phyloP scores from a whole-genome alignment of 768 basidiomycete genomes.

The Kwoniella pini region DNA sequence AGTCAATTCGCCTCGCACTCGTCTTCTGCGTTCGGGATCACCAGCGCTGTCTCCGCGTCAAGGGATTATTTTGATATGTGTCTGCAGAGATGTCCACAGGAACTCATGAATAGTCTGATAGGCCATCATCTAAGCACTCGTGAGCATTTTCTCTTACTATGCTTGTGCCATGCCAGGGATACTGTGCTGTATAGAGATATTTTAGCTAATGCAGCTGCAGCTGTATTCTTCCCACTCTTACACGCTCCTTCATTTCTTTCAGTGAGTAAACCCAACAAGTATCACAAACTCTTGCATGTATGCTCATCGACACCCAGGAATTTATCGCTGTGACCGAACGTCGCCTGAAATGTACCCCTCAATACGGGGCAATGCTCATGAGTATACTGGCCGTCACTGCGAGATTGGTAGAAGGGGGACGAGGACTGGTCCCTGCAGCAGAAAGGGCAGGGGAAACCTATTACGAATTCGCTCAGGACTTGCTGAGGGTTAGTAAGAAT shows the following conservation, averaged over 20 bases:
- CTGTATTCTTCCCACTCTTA: slow-evolving; percentile 14
- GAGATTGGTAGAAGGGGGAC: slow-evolving; percentile 1
- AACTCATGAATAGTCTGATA: slow-evolving; percentile 11
- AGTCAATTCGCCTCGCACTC: slow-evolving; percentile 10
- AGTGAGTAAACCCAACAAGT: background rate
- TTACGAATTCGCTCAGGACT: slow-evolving; percentile 16
- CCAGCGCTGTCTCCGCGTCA: slow-evolving; percentile 1
- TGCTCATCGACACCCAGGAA: slow-evolving; percentile 3
- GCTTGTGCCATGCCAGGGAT: too few species aligned
- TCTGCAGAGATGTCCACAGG: slow-evolving; percentile 15
- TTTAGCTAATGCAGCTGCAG: background rate
- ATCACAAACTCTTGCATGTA: too few species aligned
- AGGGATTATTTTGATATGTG: slow-evolving; percentile 17
- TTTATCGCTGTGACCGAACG: slow-evolving; percentile 19
- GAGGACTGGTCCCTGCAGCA: slow-evolving; percentile 2
- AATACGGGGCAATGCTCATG: slow-evolving; percentile 16
- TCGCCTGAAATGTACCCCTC: slow-evolving; percentile 13
- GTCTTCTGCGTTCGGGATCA: slow-evolving; percentile 6
- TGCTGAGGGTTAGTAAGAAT: slow-evolving; percentile 11
- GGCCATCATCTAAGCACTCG: slow-evolving; percentile 16
- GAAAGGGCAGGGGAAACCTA: slow-evolving; percentile 10
- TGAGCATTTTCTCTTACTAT: background rate
- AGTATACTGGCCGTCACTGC: slow-evolving; percentile 14
- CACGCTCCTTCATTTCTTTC: slow-evolving; percentile 14
- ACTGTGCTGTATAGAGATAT: too few species aligned